Percentiles rank a stretch among this genome's conserved stretches.
phyloP scores from a whole-genome alignment of 805 yeast species.

The Diddensiella transvaalensis region DNA sequence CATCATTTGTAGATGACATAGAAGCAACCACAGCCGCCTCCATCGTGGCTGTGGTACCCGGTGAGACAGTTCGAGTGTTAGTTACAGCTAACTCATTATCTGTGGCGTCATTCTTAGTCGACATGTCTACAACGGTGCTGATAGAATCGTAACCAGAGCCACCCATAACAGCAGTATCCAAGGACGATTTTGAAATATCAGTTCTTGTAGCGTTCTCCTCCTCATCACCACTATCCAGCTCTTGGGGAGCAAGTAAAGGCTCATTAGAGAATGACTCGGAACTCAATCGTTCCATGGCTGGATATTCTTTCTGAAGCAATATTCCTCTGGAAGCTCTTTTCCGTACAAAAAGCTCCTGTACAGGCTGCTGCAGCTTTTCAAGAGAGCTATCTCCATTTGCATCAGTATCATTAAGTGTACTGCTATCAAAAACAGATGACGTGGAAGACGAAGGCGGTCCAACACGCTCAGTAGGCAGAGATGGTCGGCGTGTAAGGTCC shows the following conservation, averaged over 20 bases:
- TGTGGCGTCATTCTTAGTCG: neutral
- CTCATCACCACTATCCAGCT: constrained; percentile 1
- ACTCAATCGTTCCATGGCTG: neutral
- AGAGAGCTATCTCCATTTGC: neutral
- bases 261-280: neutral
- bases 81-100: constrained; percentile 8
- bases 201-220: neutral
- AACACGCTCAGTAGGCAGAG: neutral
- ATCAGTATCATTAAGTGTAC: neutral
- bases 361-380: neutral
- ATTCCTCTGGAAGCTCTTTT: neutral
- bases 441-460: neutral
- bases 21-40: neutral
- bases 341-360: neutral
- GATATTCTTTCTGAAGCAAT: neutral
- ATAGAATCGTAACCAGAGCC: neutral
- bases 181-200: neutral
- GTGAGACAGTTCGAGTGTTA: constrained; percentile 2
- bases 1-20: neutral
- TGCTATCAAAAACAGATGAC: neutral
- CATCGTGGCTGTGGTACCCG: neutral
- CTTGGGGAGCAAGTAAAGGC: neutral
- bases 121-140: neutral
- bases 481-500: constrained; percentile 1
- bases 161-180: constrained; percentile 1